phyloP scores from a whole-genome alignment of 2,329 filamentous ascomycete genomes.

The Drechslerella stenobrocha region DNA sequence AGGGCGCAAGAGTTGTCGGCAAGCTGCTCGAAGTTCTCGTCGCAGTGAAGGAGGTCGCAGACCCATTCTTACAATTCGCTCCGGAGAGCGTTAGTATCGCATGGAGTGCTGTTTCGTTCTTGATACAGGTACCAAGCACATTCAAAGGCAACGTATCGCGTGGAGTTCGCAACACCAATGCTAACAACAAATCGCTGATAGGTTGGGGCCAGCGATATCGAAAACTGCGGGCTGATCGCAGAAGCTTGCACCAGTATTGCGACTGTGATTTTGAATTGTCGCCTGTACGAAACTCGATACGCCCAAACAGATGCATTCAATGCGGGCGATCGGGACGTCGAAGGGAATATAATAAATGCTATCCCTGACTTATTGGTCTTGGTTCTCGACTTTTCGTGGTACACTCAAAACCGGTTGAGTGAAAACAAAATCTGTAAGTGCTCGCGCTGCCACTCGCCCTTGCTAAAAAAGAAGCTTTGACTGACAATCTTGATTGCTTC shows the following conservation, averaged over 20 bases:
- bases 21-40: constrained; percentile 37
- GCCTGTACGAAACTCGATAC: constrained; percentile 39
- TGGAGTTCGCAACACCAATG: too few relatives aligned
- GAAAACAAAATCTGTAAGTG: constrained; percentile 40
- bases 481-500: not conserved
- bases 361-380: constrained; percentile 30
- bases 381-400: constrained; percentile 43
- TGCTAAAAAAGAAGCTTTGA: not conserved
- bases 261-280: constrained; percentile 43
- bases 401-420: constrained; percentile 39
- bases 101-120: constrained; percentile 42
- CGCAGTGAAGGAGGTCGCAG: constrained; percentile 34
- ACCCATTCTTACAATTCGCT: constrained; percentile 42
- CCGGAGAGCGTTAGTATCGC: constrained; percentile 45
- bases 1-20: constrained; percentile 34
- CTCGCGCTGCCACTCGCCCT: not conserved
- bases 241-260: constrained; percentile 44
- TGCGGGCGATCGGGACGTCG: constrained; percentile 29
- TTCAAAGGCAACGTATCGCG: not conserved
- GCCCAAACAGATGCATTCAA: constrained; percentile 5
- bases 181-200: not conserved
- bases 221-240: constrained; percentile 43
- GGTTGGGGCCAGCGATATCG: constrained; percentile 45
- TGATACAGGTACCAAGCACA: constrained; percentile 24
- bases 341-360: constrained; percentile 37